phyloP scores from a whole-genome alignment of 495 filamentous ascomycete genomes.

The Neurospora sp. region DNA sequence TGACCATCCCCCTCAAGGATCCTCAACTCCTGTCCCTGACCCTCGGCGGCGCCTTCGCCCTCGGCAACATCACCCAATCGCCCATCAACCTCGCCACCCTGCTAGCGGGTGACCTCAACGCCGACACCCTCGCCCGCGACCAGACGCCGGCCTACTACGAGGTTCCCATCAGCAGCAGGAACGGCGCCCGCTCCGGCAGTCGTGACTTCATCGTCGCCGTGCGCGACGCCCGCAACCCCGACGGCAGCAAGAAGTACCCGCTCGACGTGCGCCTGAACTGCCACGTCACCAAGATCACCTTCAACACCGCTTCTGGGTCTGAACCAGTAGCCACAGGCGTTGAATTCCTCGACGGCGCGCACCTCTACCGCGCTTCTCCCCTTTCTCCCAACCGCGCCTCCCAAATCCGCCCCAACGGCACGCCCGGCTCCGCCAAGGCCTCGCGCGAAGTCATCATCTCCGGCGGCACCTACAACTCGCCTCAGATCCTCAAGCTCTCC shows the following conservation, averaged over 20 bases:
- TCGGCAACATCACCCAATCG: conserved; percentile 32
- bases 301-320: conserved; percentile 26
- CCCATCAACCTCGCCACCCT: conserved; percentile 32
- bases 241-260: conserved; percentile 46
- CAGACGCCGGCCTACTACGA: conserved; percentile 34
- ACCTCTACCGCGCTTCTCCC: conserved; percentile 52
- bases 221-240: conserved; percentile 36
- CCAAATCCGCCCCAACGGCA: conserved; percentile 16
- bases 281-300: conserved; percentile 50
- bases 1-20: conserved; percentile 40
- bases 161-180: conserved; percentile 39
- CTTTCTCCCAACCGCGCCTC: conserved; percentile 9
- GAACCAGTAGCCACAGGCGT: conserved; percentile 50
- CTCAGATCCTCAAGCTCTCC: conserved; percentile 52
- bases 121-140: conserved; percentile 21
- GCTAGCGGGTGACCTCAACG: conserved; percentile 44
- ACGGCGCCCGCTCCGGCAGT: conserved; percentile 37
- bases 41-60: conserved; percentile 39
- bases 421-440: conserved; percentile 35
- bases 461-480: conserved; percentile 51
- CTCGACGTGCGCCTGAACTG: conserved; percentile 51
- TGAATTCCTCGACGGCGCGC: conserved; percentile 49
- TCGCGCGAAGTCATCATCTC: conserved; percentile 54
- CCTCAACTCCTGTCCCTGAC: conserved; percentile 41
- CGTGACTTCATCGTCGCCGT: conserved; percentile 46